Percentiles rank a stretch among this genome's conserved stretches.
Conservation (phyloP, 345 rosid genomes). For the Salix dunnii region DNA sequence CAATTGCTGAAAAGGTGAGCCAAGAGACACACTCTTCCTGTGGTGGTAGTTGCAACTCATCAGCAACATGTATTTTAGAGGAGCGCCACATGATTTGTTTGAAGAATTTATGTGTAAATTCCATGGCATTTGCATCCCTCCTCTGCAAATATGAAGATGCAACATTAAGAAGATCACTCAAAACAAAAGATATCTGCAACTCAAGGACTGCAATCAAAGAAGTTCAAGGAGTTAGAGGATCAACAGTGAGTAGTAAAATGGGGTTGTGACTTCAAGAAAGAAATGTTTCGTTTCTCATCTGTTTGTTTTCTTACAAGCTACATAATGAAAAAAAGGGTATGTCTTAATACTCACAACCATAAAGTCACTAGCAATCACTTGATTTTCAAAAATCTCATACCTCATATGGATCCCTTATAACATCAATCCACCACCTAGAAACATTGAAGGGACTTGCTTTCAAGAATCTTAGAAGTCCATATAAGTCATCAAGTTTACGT, state of each 20-base stretch:
- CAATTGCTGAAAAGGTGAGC: slow-evolving; percentile 89
- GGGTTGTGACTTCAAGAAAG: no score
- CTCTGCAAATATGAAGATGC: slow-evolving; percentile 44
- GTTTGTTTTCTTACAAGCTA: no score
- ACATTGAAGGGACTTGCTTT: slow-evolving; percentile 74
- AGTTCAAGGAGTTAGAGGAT: background rate
- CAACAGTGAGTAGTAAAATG: background rate
- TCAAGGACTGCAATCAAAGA: background rate
- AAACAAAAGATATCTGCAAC: background rate
- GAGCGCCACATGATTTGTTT: slow-evolving; percentile 97
- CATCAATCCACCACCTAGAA: slow-evolving; percentile 90
- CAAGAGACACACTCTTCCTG: slow-evolving; percentile 87
- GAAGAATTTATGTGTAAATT: slow-evolving; percentile 68
- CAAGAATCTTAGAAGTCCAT: slow-evolving; percentile 78
- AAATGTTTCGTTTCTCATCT: no score
- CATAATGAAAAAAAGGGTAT: background rate
- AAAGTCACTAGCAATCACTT: background rate
- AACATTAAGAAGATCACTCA: background rate
- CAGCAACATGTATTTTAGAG: slow-evolving; percentile 79
- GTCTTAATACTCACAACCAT: background rate
- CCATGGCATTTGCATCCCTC: slow-evolving; percentile 64
- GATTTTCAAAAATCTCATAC: slow-evolving; percentile 27
- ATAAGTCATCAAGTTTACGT: slow-evolving; percentile 88
- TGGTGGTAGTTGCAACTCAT: slow-evolving; percentile 85
- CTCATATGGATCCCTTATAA: slow-evolving; percentile 88